Evolutionary conservation across 306 rosid genomes (phyloP).

Genomic region (Trifolium repens): DNA sequence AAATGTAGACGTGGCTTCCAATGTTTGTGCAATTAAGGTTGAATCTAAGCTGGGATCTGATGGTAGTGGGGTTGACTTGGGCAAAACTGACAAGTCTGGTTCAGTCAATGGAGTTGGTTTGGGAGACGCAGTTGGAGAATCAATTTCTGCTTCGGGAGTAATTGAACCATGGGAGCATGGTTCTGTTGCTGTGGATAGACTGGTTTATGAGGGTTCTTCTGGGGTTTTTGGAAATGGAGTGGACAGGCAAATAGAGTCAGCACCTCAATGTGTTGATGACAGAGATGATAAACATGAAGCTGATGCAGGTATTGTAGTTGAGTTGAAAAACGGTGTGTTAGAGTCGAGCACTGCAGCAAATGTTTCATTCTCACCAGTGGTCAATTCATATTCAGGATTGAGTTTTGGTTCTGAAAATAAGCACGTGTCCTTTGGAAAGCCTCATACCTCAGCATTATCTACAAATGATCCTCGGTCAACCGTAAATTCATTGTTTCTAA

Average conservation of each 20-base stretch:
- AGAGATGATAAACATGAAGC: constrained; percentile 44
- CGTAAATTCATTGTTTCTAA: constrained; percentile 50
- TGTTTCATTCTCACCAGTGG: constrained; percentile 50
- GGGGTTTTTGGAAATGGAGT: constrained; percentile 46
- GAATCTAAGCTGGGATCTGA: constrained; percentile 45
- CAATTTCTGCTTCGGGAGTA: constrained; percentile 41
- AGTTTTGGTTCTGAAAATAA: constrained; percentile 49
- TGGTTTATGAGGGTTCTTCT: constrained; percentile 48
- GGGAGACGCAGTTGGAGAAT: constrained; percentile 42
- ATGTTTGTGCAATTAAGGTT: constrained; percentile 47
- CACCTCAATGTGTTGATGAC: constrained; percentile 39
- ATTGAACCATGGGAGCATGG: constrained; percentile 39
- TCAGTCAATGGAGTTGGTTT: constrained; percentile 35
- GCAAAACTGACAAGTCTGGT: constrained; percentile 43
- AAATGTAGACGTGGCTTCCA: constrained; percentile 47
- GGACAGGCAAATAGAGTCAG: constrained; percentile 40
- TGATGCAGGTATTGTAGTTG: constrained; percentile 45
- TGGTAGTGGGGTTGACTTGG: constrained; percentile 41
- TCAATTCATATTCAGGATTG: constrained; percentile 59
- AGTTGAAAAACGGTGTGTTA: constrained; percentile 45
- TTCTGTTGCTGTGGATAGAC: constrained; percentile 51
- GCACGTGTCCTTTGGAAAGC: constrained; percentile 47
- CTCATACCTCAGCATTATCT: constrained; percentile 41
- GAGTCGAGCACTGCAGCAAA: constrained; percentile 53
- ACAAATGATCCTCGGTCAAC: constrained; percentile 44